phyloP scores from a whole-genome alignment of 1,284 basidiomycete species.

The Anthracocystis panici-leucophaei region DNA sequence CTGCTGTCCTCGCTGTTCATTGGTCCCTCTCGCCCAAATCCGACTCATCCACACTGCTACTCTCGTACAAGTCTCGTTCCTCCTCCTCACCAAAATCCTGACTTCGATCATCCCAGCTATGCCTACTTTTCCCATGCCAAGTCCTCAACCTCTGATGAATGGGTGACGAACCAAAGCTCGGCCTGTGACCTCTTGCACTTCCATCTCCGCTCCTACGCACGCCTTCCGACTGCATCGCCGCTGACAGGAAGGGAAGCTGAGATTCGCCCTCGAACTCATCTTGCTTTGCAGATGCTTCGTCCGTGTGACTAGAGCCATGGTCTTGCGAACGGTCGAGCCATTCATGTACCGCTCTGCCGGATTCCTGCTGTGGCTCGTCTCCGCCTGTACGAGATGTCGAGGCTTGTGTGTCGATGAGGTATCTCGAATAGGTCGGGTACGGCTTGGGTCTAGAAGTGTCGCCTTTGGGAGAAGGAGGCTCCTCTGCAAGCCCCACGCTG shows the following conservation, averaged over 20 bases:
- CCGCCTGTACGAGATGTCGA: constrained; percentile 7
- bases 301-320: neutral
- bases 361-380: constrained; percentile 8
- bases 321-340: constrained; percentile 35
- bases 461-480: constrained; percentile 17
- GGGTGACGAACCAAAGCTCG: constrained; percentile 30
- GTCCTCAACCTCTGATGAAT: constrained; percentile 30
- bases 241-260: constrained; percentile 31
- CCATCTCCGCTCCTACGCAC: constrained; percentile 2
- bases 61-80: constrained; percentile 27
- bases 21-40: neutral
- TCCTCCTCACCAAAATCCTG: constrained; percentile 68
- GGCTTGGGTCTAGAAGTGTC: constrained; percentile 29
- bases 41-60: constrained; percentile 27
- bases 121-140: constrained; percentile 25
- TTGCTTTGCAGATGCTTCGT: neutral
- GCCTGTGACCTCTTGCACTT: constrained; percentile 10
- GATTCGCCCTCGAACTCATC: constrained; percentile 11
- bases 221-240: constrained; percentile 13
- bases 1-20: neutral
- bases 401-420: constrained; percentile 26
- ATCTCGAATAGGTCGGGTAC: constrained; percentile 40
- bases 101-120: constrained; percentile 61
- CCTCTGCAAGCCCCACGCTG: constrained; percentile 24
- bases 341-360: constrained; percentile 21